A percentile compares a stretch with the other conserved stretches of the same genome.
Conservation (phyloP, 257 asterid genomes). For the Paraleonurus japonicus region DNA sequence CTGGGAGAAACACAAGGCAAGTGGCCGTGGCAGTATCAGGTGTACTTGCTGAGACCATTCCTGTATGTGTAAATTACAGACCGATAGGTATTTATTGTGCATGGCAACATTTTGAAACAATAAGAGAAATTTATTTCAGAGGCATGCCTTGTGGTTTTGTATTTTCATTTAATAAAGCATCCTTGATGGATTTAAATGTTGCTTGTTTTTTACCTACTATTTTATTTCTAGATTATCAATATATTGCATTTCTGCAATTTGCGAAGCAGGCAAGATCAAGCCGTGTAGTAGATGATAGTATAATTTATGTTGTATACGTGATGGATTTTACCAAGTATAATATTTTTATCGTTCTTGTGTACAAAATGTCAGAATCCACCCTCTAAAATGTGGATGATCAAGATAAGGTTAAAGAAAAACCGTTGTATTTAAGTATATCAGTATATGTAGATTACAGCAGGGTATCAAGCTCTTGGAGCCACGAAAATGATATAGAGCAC, state of each 20-base stretch:
- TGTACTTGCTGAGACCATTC: conserved; percentile 28
- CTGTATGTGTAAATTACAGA: conserved; percentile 24
- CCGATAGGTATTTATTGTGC: conserved; percentile 21
- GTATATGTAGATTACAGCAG: too few relatives aligned
- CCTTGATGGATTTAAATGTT: background rate
- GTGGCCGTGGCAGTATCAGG: conserved; percentile 6
- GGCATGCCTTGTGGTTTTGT: conserved; percentile 5
- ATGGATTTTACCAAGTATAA: too few relatives aligned
- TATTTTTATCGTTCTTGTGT: too few relatives aligned
- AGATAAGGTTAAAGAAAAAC: background rate
- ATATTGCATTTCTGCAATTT: background rate
- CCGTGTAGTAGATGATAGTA: too few relatives aligned
- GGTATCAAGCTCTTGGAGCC: background rate
- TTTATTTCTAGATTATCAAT: background rate
- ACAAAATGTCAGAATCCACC: background rate
- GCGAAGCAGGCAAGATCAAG: background rate
- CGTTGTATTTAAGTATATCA: background rate
- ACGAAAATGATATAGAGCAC: too few relatives aligned
- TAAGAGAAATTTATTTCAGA: background rate
- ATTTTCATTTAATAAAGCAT: conserved; percentile 14
- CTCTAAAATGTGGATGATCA: background rate
- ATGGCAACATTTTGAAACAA: conserved; percentile 18
- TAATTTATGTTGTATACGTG: too few relatives aligned
- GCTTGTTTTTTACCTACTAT: background rate
- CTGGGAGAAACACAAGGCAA: conserved; percentile 14